Evolutionary conservation across 2,329 filamentous ascomycete species (phyloP).

Genomic region (Fusarium nygamai): DNA sequence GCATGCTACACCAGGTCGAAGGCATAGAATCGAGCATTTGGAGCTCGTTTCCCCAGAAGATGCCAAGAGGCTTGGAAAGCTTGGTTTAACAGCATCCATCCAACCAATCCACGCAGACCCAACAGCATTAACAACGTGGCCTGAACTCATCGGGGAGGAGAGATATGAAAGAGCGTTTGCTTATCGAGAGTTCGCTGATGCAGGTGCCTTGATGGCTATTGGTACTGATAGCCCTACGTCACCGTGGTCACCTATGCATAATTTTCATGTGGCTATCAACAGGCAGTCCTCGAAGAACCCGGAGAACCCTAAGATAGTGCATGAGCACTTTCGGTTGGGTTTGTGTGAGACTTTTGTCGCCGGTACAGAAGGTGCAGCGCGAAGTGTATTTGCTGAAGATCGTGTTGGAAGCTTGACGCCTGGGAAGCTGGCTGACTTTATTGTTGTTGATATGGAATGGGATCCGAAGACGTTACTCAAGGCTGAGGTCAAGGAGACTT

Average conservation of each 20-base stretch:
- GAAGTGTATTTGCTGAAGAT: slow-evolving; percentile 60
- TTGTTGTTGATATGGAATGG: slow-evolving; percentile 58
- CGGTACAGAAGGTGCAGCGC: slow-evolving; percentile 61
- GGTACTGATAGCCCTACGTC: slow-evolving; percentile 67
- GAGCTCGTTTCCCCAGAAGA: slow-evolving; percentile 66
- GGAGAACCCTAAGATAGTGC: slow-evolving; percentile 52
- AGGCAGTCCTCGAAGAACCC: slow-evolving; percentile 62
- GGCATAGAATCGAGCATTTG: slow-evolving; percentile 71
- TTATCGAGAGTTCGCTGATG: slow-evolving; percentile 66
- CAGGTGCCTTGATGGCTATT: slow-evolving; percentile 62
- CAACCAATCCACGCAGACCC: slow-evolving; percentile 67
- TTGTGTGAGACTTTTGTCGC: slow-evolving; percentile 62
- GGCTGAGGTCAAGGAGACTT: slow-evolving; percentile 60
- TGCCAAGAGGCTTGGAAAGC: slow-evolving; percentile 61
- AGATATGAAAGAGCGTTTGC: slow-evolving; percentile 67
- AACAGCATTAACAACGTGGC: slow-evolving; percentile 67
- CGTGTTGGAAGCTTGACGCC: slow-evolving; percentile 59
- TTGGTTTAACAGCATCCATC: slow-evolving; percentile 67
- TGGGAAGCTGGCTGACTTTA: slow-evolving; percentile 65
- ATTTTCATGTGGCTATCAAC: slow-evolving; percentile 67
- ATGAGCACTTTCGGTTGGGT: slow-evolving; percentile 60
- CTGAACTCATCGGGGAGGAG: slow-evolving; percentile 60
- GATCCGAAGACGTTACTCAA: slow-evolving; percentile 56
- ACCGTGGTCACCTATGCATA: slow-evolving; percentile 60
- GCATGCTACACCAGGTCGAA: slow-evolving; percentile 52